Evolutionary conservation across 257 asterid genomes (phyloP), one percentile per base, ranked within the genome.

Genomic region (Jaltomata sinuosa): DNA sequence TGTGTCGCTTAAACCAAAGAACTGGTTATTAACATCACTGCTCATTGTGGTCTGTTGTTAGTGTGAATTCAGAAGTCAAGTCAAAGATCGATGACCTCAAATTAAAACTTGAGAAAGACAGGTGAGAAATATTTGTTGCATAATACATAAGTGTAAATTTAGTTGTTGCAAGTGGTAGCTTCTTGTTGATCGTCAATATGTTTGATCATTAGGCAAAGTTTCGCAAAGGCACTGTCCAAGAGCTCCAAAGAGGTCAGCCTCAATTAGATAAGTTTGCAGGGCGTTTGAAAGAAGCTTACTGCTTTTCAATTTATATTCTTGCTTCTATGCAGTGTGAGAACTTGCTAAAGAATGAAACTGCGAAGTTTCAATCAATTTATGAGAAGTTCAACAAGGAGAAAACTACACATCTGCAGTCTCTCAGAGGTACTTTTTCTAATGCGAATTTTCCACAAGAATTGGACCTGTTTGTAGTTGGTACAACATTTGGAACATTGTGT

Each of bases 211-310:
- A 96, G 98, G 94, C 98, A 93, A 87, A 82, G 79, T 90, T 94
- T 96, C 86, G 94, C 94, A 2, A 94, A 92, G 92, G 91, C 91
- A 86, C 93, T 96, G 79, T 89, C 89, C 76, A 94, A 96, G 95
- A 93, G 95, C 94, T 92, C 98, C 84, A 93, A 93, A 89, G 99
- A 94, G 98, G 99, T 94, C 72, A 45, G 84, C 82, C 29, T 40
- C 54, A 81, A 31, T 69, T 71, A 72, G 83, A 84, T 29, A 68
- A 84, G 85, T 67, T 65, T 49, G 52, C 47, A 68, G 86, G 83
- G 54, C 61, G 27, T 81, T 83, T n/a, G 25, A 77, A 54, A 69
- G 72, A 84, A 83, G 27, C 65, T 18, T 54, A 29, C 36, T 50
- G 62, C n/a, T 85, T 84, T 87, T 88, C 84, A 87, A 78, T 68